Base-by-base conservation (phyloP, 768 basidiomycete species). In the Dioszegia hungarica region DNA sequence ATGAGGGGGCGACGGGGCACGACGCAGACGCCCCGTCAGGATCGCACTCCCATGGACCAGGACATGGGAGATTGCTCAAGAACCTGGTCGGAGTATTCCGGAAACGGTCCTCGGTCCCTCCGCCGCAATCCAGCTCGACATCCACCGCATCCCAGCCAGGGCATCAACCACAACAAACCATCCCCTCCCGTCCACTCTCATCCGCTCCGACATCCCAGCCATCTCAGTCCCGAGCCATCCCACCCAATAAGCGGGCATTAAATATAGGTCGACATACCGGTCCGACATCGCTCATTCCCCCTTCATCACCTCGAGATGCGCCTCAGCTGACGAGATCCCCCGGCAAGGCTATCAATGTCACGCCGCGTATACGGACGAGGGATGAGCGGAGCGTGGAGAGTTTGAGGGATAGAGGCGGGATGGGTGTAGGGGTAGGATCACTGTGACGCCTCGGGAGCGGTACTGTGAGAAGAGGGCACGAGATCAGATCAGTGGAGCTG, bases 51-150 rank as follows among this genome's bases (percentile, higher is more conserved):
- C 38, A 49, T 34, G n/a, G n/a, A n/a, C 40, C 24, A 24, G 57
- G 14, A 27, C 56, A 54, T 17, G 55, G 61, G 1, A 62, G 60
- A 29, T 28, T 61, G 9, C 55, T 71, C 19, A 68, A 66, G 52
- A 61, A 64, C 15, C 43, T 71, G 1, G 69, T 71, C 8, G 69
- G 69, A n/a, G 69, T 64, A 3, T 44, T 54, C 40, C 15, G 31
- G 22, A 54, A 54, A n/a, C 29, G 29, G 8, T 44, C 39, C 1
- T 54, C 52, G 17, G n/a, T 12, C 29, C 28, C 39, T 27, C 29
- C 53, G n/a, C 53, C 1, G 1, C 53, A 44, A n/a, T 17, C 20
- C 15, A 43, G n/a, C 28, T 20, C 3, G 37, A 38, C 1, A n/a
- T n/a, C n/a, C n/a, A 22, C 37, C 24, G n/a, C 33, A 20, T 2